Evolutionary conservation across 768 basidiomycete genomes (phyloP).

Genomic region (Daedalea quercina): DNA sequence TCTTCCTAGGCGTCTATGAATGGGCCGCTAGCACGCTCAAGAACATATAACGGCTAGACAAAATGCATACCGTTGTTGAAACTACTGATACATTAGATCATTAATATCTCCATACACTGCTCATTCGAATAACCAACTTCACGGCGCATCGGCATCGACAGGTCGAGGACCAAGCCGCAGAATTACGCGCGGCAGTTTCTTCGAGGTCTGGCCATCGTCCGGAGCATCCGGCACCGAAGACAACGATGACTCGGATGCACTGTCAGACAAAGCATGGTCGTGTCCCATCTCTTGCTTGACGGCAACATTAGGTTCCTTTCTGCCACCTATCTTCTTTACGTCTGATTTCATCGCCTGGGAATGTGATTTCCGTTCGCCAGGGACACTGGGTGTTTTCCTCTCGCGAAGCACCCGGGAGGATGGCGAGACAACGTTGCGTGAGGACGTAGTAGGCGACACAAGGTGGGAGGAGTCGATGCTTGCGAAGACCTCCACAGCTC

Average conservation of each 20-base stretch:
- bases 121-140: neutral
- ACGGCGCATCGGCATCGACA: neutral
- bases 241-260: neutral
- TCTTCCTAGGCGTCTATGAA: constrained; percentile 97
- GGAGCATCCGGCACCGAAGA: constrained; percentile 2
- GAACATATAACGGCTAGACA: constrained; percentile 11
- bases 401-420: constrained; percentile 43
- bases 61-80: neutral
- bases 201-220: constrained; percentile 17
- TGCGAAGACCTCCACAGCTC: constrained; percentile 42
- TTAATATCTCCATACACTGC: neutral
- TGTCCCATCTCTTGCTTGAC: neutral
- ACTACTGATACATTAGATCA: neutral
- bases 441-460: constrained; percentile 10
- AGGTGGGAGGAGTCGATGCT: constrained; percentile 26
- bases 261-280: neutral
- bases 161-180: constrained; percentile 43
- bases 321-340: neutral
- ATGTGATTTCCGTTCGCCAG: constrained; percentile 8
- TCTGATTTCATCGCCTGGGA: constrained; percentile 1
- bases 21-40: constrained; percentile 54
- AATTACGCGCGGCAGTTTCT: constrained; percentile 50
- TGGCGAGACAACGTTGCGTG: constrained; percentile 21
- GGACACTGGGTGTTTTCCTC: constrained; percentile 26
- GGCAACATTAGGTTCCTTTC: neutral